These are phyloP conservation scores for Moesziomyces parantarcticus DNA, from an alignment of 1,284 basidiomycete species.

Conservation along the genomic window DNA sequence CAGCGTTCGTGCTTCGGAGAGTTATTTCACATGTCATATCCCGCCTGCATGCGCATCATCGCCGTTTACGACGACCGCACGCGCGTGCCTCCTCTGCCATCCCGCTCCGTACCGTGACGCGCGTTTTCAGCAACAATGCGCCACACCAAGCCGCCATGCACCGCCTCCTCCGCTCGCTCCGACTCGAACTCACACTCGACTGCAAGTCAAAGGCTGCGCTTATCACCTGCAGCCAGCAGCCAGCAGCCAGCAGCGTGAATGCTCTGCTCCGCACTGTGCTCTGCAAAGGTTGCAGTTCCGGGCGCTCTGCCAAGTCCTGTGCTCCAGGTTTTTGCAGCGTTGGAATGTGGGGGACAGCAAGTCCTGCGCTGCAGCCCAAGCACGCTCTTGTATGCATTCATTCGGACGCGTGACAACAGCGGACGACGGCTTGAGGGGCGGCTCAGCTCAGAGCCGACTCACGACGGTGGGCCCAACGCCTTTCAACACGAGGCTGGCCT, in stretches of 20 bases:
- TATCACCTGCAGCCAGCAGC: not conserved
- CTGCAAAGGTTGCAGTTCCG: too few relatives aligned
- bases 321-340: not conserved
- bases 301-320: too few relatives aligned
- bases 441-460: not conserved
- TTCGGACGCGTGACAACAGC: too few relatives aligned
- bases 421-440: too few relatives aligned
- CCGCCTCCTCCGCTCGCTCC: not conserved
- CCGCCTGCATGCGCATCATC: not conserved
- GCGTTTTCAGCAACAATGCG: not conserved
- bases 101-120: not conserved
- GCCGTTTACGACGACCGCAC: too few relatives aligned
- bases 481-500: not conserved
- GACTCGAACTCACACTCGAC: not conserved
- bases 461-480: too few relatives aligned
- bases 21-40: not conserved
- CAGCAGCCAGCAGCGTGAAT: too few relatives aligned
- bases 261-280: too few relatives aligned
- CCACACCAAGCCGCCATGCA: not conserved
- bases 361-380: not conserved
- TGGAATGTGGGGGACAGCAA: conserved; percentile 2
- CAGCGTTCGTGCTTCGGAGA: not conserved
- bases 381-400: not conserved
- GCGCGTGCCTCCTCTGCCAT: not conserved
- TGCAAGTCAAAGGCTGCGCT: not conserved